Evolutionary conservation across 2,329 filamentous ascomycete species (phyloP), one percentile per base, ranked within the genome.

Genomic region (Ophiostoma montium): DNA sequence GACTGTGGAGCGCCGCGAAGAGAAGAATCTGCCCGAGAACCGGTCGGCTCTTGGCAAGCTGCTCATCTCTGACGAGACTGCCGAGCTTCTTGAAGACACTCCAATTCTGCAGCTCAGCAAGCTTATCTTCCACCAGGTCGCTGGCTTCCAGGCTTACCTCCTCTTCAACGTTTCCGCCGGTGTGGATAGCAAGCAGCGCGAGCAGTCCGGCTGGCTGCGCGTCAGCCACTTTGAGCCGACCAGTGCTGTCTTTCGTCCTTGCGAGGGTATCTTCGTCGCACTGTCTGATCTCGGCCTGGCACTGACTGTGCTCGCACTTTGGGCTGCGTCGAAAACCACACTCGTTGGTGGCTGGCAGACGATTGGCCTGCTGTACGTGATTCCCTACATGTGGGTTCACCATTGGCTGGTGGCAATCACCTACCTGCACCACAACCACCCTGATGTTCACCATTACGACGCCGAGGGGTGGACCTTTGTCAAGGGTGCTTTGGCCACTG

Each of bases 361-460:
- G 71, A 72, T 96, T 63, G 69, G 85, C 53, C 83, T 96, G 55
- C 95, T 92, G 89, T 98, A 96, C 71, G 80, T 89, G 61, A 63
- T 94, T 50, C 92, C 92, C 36, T 98, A 96, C 66, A 74, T 95
- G 53, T 95, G 90, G 90, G 89, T 95, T 49, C 94, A 96, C 77
- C 88, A 95, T 78, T 96, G 90, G 90, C 84, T 96, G 49, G 86
- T 96, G 57, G 88, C 89, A 65, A 95, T 96, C 65, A 96, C 89
- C 57, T 95, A 82, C 75, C 80, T 95, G 53, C 89, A 96, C 70
- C 89, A 96, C 76, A 95, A 89, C 62, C 88, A 96, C 65, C 88
- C 88, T 46, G 79, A 83, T 21, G 83, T 95, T 43, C 89, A 89
- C 53, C 89, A 95, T 74, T 96, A 95, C 74, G 76, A 81, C 48